These are phyloP conservation scores for Suhomyces sp. DNA, from an alignment of 805 yeast species.

Conservation along the genomic window DNA sequence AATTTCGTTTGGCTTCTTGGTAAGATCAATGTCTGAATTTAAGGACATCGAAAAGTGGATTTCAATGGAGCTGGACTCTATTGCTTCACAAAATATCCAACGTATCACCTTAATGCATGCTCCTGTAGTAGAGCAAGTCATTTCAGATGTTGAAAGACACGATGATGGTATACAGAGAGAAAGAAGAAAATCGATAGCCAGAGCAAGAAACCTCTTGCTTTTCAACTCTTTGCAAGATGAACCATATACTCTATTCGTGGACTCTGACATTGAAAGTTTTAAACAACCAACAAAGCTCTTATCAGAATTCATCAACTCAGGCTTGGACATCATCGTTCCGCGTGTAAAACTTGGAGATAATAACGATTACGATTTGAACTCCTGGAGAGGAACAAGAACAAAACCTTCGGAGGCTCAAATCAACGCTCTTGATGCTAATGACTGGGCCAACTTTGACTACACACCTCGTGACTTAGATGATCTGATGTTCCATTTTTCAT, in stretches of 20 bases:
- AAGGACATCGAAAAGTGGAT: slow-evolving; percentile 18
- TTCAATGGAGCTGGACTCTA: too few relatives aligned
- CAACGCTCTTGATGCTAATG: slow-evolving; percentile 23
- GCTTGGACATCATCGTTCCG: slow-evolving; percentile 38
- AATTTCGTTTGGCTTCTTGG: slow-evolving; percentile 28
- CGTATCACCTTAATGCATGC: slow-evolving; percentile 31
- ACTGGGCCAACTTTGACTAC: slow-evolving; percentile 33
- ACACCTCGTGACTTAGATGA: slow-evolving; percentile 31
- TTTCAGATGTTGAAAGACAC: slow-evolving; percentile 22
- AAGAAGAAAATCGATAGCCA: slow-evolving; percentile 37
- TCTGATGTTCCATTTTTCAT: slow-evolving; percentile 30
- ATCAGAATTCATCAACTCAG: slow-evolving; percentile 23
- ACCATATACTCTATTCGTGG: slow-evolving; percentile 35
- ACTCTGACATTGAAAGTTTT: slow-evolving; percentile 33
- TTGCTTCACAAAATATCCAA: not conserved
- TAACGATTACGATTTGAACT: slow-evolving; percentile 38
- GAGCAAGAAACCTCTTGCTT: slow-evolving; percentile 36
- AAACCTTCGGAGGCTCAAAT: slow-evolving; percentile 30
- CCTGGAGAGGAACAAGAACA: slow-evolving; percentile 41
- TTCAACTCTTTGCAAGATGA: slow-evolving; percentile 27
- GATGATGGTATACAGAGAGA: slow-evolving; percentile 28
- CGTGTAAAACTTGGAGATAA: slow-evolving; percentile 22
- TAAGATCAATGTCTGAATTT: slow-evolving; percentile 31
- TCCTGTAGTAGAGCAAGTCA: slow-evolving; percentile 32
- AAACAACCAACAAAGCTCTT: slow-evolving; percentile 20